Conservation (phyloP, 1,284 basidiomycete species). For the Trichosporon sp. region DNA sequence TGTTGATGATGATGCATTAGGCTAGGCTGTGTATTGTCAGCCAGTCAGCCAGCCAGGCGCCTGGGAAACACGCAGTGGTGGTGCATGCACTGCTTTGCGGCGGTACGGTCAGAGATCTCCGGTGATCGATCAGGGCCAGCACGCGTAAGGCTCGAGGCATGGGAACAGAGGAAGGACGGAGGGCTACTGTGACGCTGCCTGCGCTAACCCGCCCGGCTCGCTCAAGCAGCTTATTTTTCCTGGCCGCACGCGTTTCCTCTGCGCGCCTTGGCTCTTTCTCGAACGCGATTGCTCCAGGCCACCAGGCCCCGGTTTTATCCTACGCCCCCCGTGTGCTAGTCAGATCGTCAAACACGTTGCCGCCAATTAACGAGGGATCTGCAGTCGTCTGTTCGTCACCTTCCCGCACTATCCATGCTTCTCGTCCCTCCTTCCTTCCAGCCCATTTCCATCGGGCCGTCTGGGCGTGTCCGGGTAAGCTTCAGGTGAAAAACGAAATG, state of each 20-base stretch:
- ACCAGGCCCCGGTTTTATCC: too few species aligned
- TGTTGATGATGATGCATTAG: not conserved
- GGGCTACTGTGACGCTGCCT: not conserved
- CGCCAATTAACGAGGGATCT: not conserved
- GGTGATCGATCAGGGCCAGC: not conserved
- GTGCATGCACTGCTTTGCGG: not conserved
- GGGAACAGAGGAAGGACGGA: not conserved
- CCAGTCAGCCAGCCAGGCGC: not conserved
- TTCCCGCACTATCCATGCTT: not conserved
- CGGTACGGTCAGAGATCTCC: not conserved
- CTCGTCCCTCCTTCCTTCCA: too few species aligned
- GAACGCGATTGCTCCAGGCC: too few species aligned
- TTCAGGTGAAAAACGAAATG: not conserved
- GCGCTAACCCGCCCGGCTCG: not conserved
- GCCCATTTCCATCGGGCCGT: too few species aligned
- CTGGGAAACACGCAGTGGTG: not conserved
- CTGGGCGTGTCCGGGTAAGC: not conserved
- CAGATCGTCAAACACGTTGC: not conserved
- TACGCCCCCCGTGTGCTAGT: not conserved
- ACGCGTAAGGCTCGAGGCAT: not conserved
- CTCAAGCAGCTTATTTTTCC: not conserved
- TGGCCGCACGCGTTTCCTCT: not conserved
- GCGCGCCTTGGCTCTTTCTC: not conserved
- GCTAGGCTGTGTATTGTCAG: not conserved
- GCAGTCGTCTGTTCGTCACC: not conserved